phyloP scores from a whole-genome alignment of 495 filamentous ascomycete species.

The Articulospora tetracladia region DNA sequence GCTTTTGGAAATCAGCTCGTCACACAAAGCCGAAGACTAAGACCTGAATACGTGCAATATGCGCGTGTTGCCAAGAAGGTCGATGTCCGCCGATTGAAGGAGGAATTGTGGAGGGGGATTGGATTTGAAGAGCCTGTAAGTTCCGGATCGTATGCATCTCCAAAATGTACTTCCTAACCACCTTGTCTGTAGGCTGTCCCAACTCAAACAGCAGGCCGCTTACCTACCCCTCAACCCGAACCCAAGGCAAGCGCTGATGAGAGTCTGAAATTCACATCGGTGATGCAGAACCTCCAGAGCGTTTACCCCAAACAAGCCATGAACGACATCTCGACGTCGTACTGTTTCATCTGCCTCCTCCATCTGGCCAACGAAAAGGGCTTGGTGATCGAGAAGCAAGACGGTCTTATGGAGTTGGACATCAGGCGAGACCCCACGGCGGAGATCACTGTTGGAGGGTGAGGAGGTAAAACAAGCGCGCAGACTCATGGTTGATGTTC shows the following conservation, averaged over 20 bases:
- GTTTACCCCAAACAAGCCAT: constrained; percentile 83
- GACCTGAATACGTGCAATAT: constrained; percentile 96
- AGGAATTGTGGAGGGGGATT: constrained; percentile 93
- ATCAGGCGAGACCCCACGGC: constrained; percentile 55
- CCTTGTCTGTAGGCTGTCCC: constrained; percentile 24
- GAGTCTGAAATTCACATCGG: constrained; percentile 76
- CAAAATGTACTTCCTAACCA: neutral
- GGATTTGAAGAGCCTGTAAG: constrained; percentile 53
- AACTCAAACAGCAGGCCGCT: constrained; percentile 19
- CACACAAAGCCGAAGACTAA: constrained; percentile 74
- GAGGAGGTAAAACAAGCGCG: neutral
- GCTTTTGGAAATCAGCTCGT: constrained; percentile 92
- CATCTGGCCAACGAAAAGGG: constrained; percentile 98
- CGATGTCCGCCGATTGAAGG: constrained; percentile 91
- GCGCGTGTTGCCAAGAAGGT: constrained; percentile 97
- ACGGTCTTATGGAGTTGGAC: constrained; percentile 50
- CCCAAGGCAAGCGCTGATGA: constrained; percentile 28
- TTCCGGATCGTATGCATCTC: neutral
- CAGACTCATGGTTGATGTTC: too few species aligned
- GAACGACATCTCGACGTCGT: constrained; percentile 94
- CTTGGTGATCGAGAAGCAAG: constrained; percentile 61
- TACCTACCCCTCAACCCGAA: constrained; percentile 30
- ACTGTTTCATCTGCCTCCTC: constrained; percentile 93
- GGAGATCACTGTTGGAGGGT: constrained; percentile 40
- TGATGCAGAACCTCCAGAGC: constrained; percentile 82